A percentile compares a stretch with the other conserved stretches of the same genome.
phyloP scores from a whole-genome alignment of 257 asterid species.

The Pogostemon cablin region DNA sequence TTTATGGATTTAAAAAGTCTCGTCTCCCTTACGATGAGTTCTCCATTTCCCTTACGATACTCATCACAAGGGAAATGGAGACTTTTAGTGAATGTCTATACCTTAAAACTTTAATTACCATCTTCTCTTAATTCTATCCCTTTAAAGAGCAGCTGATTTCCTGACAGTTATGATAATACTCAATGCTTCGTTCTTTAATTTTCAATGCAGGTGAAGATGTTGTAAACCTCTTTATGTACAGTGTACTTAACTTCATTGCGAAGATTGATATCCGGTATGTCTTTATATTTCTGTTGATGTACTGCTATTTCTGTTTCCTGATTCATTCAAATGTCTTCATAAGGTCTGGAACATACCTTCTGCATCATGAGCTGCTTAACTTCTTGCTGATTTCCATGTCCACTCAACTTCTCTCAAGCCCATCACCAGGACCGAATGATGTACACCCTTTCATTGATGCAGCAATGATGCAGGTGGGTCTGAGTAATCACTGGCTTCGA shows the following conservation, averaged over 20 bases:
- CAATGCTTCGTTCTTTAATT: conserved; percentile 22
- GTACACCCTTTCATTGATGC: conserved; percentile 85
- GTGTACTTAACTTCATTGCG: conserved; percentile 72
- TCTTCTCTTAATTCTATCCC: neutral
- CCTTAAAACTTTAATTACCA: neutral
- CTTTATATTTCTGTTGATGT: conserved; percentile 27
- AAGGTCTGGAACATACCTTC: conserved; percentile 70
- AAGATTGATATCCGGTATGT: conserved; percentile 83
- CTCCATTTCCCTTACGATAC: too few relatives aligned
- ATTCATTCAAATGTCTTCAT: conserved; percentile 36
- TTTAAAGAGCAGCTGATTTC: neutral
- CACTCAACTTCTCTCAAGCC: conserved; percentile 89
- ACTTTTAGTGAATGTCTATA: neutral
- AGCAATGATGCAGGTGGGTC: conserved; percentile 74
- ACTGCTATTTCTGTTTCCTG: conserved; percentile 32
- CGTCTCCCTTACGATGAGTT: neutral
- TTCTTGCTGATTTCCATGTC: conserved; percentile 81
- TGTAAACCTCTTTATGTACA: conserved; percentile 60
- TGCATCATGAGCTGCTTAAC: conserved; percentile 83
- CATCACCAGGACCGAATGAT: conserved; percentile 84
- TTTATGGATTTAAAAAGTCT: neutral
- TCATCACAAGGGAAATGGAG: too few relatives aligned
- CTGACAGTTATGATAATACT: neutral
- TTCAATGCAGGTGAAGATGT: conserved; percentile 60
- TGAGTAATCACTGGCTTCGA: conserved; percentile 20